A percentile compares a stretch with the other conserved stretches of the same genome.
Conservation (phyloP, 768 basidiomycete species). For the Suillus placidus region DNA sequence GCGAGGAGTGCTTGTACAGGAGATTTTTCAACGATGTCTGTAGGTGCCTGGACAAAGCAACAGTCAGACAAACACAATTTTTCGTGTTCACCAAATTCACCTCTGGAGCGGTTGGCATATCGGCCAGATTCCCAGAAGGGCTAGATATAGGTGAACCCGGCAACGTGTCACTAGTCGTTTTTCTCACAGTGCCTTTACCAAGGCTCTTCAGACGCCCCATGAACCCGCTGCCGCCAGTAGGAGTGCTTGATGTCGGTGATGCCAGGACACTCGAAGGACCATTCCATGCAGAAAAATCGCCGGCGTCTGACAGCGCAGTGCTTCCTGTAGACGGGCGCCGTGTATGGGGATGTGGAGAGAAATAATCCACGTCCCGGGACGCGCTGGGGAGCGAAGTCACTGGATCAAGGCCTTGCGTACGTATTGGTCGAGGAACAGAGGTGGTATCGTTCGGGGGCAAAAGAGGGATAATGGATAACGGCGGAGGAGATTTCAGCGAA, state of each 20-base stretch:
- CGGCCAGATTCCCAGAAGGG: slow-evolving; percentile 16
- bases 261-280: slow-evolving; percentile 35
- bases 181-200: slow-evolving; percentile 57
- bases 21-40: slow-evolving; percentile 42
- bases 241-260: slow-evolving; percentile 50
- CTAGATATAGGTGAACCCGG: slow-evolving; percentile 29
- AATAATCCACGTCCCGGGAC: slow-evolving; percentile 53
- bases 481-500: slow-evolving; percentile 30
- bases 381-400: slow-evolving; percentile 25
- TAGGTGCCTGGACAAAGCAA: slow-evolving; percentile 27
- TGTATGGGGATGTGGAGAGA: slow-evolving; percentile 44
- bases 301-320: slow-evolving; percentile 47
- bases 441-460: slow-evolving; percentile 42
- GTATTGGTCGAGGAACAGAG: slow-evolving; percentile 37
- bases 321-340: slow-evolving; percentile 50
- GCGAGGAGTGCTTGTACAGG: slow-evolving; percentile 58
- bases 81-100: slow-evolving; percentile 22
- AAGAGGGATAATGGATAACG: slow-evolving; percentile 44
- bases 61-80: background rate
- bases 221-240: slow-evolving; percentile 51
- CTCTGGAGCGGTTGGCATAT: slow-evolving; percentile 22
- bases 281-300: slow-evolving; percentile 48
- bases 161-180: slow-evolving; percentile 18
- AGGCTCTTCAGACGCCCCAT: slow-evolving; percentile 83
- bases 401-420: slow-evolving; percentile 49